Evolutionary conservation across 768 basidiomycete species (phyloP).

Genomic region (Leucocoprinus sp.): DNA sequence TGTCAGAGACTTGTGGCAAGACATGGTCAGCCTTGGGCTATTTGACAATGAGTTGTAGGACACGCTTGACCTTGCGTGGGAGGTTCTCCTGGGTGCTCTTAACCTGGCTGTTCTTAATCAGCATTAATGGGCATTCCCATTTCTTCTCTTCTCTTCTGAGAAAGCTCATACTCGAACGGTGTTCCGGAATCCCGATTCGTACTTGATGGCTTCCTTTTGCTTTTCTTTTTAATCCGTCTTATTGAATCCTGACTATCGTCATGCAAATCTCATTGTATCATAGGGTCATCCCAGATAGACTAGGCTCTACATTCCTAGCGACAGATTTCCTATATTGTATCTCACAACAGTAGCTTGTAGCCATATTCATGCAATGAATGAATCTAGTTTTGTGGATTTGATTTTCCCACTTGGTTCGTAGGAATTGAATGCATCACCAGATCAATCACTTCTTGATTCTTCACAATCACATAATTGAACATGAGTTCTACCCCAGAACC

Average conservation of each 20-base stretch:
- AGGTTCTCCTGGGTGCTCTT: constrained; percentile 54
- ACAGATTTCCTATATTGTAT: too few species aligned
- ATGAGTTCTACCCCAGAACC: constrained; percentile 15
- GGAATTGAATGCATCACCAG: too few species aligned
- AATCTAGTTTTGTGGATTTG: too few species aligned
- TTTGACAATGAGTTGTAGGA: constrained; percentile 71
- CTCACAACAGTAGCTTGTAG: too few species aligned
- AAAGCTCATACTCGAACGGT: constrained; percentile 7
- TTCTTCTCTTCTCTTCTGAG: background rate
- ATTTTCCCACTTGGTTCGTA: too few species aligned
- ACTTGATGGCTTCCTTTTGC: background rate
- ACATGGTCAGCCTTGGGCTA: constrained; percentile 66
- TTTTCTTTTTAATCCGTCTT: too few species aligned
- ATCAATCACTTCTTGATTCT: background rate
- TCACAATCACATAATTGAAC: background rate
- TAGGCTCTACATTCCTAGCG: too few species aligned
- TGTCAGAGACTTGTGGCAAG: constrained; percentile 76
- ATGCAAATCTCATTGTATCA: constrained; percentile 4
- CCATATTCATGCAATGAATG: background rate
- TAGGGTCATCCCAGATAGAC: constrained; percentile 8
- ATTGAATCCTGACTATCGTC: background rate
- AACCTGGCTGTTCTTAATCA: constrained; percentile 36
- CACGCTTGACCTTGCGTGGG: constrained; percentile 73
- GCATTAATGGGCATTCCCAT: constrained; percentile 2
- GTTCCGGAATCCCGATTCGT: constrained; percentile 6